These are phyloP conservation scores for Xylaria sp. DNA, from an alignment of 2,329 filamentous ascomycete species.

Conservation along the genomic window DNA sequence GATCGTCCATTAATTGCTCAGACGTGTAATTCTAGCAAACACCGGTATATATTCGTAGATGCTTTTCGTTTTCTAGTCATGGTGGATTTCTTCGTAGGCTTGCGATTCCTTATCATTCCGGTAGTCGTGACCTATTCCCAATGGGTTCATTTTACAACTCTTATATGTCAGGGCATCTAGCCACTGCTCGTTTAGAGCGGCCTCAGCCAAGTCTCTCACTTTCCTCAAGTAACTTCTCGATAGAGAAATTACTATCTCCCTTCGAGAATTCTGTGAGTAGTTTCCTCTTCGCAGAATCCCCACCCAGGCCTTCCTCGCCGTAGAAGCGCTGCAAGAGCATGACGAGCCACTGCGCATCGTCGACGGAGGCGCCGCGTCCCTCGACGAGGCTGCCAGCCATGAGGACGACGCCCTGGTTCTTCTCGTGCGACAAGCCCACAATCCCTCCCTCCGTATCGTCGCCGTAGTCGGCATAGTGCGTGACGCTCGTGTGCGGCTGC, in stretches of 20 bases:
- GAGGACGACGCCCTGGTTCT: conserved; percentile 80
- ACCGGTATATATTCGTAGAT: background rate
- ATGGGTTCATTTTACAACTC: background rate
- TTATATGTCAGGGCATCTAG: background rate
- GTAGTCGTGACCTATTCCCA: background rate
- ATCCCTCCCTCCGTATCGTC: background rate
- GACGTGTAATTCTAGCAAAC: background rate
- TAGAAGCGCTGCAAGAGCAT: conserved; percentile 98
- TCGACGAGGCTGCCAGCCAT: conserved; percentile 85
- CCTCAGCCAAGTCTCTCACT: conserved; percentile 76
- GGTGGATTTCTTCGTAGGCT: background rate
- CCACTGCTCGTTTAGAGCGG: background rate
- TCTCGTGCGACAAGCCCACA: conserved; percentile 58
- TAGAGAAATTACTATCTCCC: conserved; percentile 81
- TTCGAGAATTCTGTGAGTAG: conserved; percentile 83
- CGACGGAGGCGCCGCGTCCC: conserved; percentile 77
- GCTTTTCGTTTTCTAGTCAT: background rate
- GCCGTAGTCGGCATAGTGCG: conserved; percentile 79
- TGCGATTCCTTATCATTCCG: background rate
- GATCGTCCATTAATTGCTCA: background rate
- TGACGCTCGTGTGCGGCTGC: conserved; percentile 91
- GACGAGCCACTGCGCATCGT: conserved; percentile 88
- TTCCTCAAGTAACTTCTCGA: conserved; percentile 89
- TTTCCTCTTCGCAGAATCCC: conserved; percentile 70
- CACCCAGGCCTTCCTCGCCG: conserved; percentile 64